Evolutionary conservation across 768 basidiomycete species (phyloP).

Genomic region (Grammothele lineata): DNA sequence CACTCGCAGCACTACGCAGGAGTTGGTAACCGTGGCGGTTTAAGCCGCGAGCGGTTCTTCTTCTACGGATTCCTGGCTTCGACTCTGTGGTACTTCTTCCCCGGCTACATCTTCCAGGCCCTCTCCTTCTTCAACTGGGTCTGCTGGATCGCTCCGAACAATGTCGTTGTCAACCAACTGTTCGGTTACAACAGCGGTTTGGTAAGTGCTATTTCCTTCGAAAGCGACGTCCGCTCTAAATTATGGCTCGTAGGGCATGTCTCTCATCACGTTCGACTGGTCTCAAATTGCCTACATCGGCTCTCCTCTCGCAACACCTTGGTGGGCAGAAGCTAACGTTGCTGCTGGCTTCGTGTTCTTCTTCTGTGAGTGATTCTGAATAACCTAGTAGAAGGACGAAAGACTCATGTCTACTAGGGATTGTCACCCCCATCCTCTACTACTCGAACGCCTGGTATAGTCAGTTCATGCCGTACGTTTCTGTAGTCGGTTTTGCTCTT

Average conservation of each 20-base stretch:
- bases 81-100: constrained; percentile 57
- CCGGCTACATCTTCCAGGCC: constrained; percentile 81
- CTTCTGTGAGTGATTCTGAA: constrained; percentile 31
- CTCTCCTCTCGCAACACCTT: constrained; percentile 64
- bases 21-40: constrained; percentile 52
- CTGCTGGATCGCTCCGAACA: constrained; percentile 44
- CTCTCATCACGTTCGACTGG: constrained; percentile 76
- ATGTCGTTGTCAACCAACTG: constrained; percentile 39
- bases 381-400: neutral
- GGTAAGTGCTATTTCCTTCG: neutral
- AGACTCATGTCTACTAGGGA: constrained; percentile 24
- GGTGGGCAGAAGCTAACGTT: constrained; percentile 77
- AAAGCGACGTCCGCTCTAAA: too few relatives aligned
- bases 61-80: constrained; percentile 55
- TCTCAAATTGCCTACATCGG: constrained; percentile 58
- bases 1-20: constrained; percentile 69
- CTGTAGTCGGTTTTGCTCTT: neutral
- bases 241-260: constrained; percentile 41
- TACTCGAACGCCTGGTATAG: constrained; percentile 36
- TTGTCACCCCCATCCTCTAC: constrained; percentile 35
- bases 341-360: constrained; percentile 42
- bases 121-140: constrained; percentile 86
- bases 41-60: constrained; percentile 79
- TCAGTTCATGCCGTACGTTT: constrained; percentile 32
- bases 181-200: constrained; percentile 45